Conservation (phyloP, 1,139 yeast species). For the Taphrina flavorubra region DNA sequence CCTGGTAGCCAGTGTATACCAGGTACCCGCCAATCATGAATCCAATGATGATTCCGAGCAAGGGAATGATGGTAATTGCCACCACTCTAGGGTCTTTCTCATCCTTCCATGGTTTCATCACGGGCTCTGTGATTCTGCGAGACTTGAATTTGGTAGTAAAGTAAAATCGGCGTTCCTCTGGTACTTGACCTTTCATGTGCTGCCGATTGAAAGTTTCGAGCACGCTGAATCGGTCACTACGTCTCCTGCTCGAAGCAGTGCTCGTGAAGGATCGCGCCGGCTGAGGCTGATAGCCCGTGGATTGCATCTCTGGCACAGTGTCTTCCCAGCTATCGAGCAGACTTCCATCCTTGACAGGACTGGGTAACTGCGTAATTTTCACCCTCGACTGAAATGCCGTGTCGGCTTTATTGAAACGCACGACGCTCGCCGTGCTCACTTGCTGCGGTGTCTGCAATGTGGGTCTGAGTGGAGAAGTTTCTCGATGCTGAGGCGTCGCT, state of each 20-base stretch:
- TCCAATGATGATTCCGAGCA: slow-evolving; percentile 34
- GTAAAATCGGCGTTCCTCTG: slow-evolving; percentile 3
- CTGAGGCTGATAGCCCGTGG: neutral
- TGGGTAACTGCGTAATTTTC: neutral
- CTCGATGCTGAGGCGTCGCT: neutral
- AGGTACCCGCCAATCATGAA: slow-evolving; percentile 40
- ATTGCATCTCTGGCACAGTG: slow-evolving; percentile 11
- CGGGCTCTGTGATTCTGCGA: slow-evolving; percentile 21
- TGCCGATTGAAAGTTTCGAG: slow-evolving; percentile 20
- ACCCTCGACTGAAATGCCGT: neutral
- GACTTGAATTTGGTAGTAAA: slow-evolving; percentile 23
- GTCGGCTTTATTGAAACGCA: slow-evolving; percentile 2
- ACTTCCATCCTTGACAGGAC: slow-evolving; percentile 5
- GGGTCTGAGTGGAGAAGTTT: slow-evolving; percentile 7
- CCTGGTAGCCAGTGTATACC: slow-evolving; percentile 42
- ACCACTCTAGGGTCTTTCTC: slow-evolving; percentile 15
- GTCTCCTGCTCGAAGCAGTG: slow-evolving; percentile 12
- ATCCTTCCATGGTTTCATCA: slow-evolving; percentile 30
- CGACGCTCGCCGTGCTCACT: slow-evolving; percentile 8
- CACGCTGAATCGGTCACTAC: slow-evolving; percentile 3
- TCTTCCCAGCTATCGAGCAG: neutral
- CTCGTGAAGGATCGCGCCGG: slow-evolving; percentile 22
- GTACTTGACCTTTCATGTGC: neutral
- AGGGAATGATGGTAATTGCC: neutral
- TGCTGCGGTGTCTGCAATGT: neutral